Percentiles rank a stretch among this genome's conserved stretches.
phyloP scores from a whole-genome alignment of 1,284 basidiomycete genomes.

The Ceratobasidium sp. region DNA sequence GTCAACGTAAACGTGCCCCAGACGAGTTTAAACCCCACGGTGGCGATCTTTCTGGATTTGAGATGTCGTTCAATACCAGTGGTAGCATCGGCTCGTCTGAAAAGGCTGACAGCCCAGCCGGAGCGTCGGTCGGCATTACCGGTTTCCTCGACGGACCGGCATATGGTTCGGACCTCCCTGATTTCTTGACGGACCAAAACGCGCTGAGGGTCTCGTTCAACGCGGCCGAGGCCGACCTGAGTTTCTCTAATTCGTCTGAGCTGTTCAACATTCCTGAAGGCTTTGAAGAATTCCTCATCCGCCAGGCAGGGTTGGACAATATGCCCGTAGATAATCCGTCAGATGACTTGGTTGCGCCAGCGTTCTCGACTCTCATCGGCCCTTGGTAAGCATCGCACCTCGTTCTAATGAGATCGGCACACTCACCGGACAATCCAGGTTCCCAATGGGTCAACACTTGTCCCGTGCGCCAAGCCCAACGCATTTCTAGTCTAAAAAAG shows the following conservation, averaged over 20 bases:
- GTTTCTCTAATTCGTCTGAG: slow-evolving; percentile 42
- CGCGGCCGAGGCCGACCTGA: slow-evolving; percentile 43
- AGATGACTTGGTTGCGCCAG: slow-evolving; percentile 30
- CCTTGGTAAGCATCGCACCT: slow-evolving; percentile 38
- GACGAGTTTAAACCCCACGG: slow-evolving; percentile 8
- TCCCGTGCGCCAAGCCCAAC: slow-evolving; percentile 41
- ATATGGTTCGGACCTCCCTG: slow-evolving; percentile 22
- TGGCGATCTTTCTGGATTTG: slow-evolving; percentile 4
- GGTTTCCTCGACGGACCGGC: slow-evolving; percentile 43
- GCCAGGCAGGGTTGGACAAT: slow-evolving; percentile 21
- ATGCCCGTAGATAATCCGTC: slow-evolving; percentile 28
- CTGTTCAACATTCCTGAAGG: slow-evolving; percentile 43
- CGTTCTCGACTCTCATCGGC: slow-evolving; percentile 42
- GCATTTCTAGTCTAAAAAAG: slow-evolving; percentile 25
- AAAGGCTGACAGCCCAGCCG: slow-evolving; percentile 42
- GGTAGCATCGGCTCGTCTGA: slow-evolving; percentile 1
- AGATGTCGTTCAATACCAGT: slow-evolving; percentile 20
- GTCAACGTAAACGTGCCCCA: slow-evolving; percentile 36
- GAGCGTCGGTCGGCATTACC: slow-evolving; percentile 43
- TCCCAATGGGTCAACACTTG: slow-evolving; percentile 41
- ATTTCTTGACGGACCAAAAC: slow-evolving; percentile 38
- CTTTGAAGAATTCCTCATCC: slow-evolving; percentile 42
- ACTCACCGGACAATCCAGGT: slow-evolving; percentile 31
- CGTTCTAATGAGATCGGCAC: not conserved
- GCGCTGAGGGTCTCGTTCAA: slow-evolving; percentile 43